These are phyloP conservation scores for Kluyveromyces lactis DNA, from an alignment of 805 yeast species.

Conservation along the genomic window DNA sequence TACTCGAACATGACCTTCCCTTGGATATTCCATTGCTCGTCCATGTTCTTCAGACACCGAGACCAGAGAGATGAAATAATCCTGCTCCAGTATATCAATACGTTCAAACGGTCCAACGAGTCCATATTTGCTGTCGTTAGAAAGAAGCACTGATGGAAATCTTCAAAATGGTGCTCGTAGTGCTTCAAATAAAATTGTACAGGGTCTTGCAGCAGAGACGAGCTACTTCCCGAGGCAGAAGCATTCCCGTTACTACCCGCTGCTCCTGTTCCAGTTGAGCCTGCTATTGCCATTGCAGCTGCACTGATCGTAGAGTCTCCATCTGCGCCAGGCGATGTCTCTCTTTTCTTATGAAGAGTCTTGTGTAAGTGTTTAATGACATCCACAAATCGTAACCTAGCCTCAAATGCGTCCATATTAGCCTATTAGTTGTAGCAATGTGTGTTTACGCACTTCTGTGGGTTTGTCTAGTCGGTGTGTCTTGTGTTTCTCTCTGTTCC, in stretches of 20 bases:
- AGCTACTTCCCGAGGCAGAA: slow-evolving; percentile 4
- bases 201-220: slow-evolving; percentile 14
- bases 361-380: slow-evolving; percentile 60
- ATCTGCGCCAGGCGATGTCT: slow-evolving; percentile 17
- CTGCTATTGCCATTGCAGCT: slow-evolving; percentile 26
- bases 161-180: slow-evolving; percentile 26
- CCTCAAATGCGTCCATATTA: slow-evolving; percentile 85
- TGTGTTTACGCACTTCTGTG: too few species aligned
- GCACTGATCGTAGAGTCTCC: too few species aligned
- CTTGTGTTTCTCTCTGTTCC: too few species aligned
- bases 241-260: too few species aligned
- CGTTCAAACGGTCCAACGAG: slow-evolving; percentile 23
- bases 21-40: slow-evolving; percentile 7
- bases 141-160: slow-evolving; percentile 28
- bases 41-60: slow-evolving; percentile 9
- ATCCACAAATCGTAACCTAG: slow-evolving; percentile 65
- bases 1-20: slow-evolving; percentile 19
- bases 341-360: slow-evolving; percentile 27
- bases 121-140: slow-evolving; percentile 25
- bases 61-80: slow-evolving; percentile 21
- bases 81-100: slow-evolving; percentile 21
- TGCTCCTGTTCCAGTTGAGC: slow-evolving; percentile 63
- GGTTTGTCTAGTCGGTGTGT: too few species aligned
- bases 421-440: too few species aligned
- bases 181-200: slow-evolving; percentile 23